These are phyloP conservation scores for Crataegus laevigata DNA, from an alignment of 306 rosid species.

Conservation along the genomic window DNA sequence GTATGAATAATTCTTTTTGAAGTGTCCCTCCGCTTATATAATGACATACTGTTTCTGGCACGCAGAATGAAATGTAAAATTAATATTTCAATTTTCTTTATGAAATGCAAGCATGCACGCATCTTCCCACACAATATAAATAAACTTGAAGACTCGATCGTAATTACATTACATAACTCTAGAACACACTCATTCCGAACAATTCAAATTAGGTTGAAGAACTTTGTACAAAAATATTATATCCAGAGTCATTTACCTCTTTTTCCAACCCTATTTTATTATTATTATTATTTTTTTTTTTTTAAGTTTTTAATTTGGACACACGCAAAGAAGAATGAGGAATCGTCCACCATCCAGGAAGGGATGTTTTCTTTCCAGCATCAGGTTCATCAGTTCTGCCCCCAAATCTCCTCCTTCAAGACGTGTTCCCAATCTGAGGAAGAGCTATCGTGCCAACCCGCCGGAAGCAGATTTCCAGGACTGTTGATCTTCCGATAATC, in stretches of 20 bases:
- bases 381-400: slow-evolving; percentile 21
- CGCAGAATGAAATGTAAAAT: too few species aligned
- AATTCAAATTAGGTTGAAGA: background rate
- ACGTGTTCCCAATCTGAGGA: slow-evolving; percentile 86
- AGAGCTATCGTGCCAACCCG: slow-evolving; percentile 34
- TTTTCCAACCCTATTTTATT: background rate
- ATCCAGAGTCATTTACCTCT: background rate
- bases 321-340: background rate
- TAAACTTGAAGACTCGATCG: background rate
- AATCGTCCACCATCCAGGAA: background rate
- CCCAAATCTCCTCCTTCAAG: slow-evolving; percentile 43
- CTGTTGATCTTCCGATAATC: slow-evolving; percentile 20
- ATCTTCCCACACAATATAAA: background rate
- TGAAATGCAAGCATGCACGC: background rate
- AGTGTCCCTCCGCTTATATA: too few species aligned
- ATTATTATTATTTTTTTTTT: background rate
- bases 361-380: background rate
- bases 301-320: background rate
- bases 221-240: slow-evolving; percentile 9
- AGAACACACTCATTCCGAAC: background rate
- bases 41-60: too few species aligned
- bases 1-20: too few species aligned
- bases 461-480: slow-evolving; percentile 23
- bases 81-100: too few species aligned
- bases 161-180: background rate